Evolutionary conservation across 371 early-diverging fungal genomes (phyloP).

Genomic region (Circinella umbellata): DNA sequence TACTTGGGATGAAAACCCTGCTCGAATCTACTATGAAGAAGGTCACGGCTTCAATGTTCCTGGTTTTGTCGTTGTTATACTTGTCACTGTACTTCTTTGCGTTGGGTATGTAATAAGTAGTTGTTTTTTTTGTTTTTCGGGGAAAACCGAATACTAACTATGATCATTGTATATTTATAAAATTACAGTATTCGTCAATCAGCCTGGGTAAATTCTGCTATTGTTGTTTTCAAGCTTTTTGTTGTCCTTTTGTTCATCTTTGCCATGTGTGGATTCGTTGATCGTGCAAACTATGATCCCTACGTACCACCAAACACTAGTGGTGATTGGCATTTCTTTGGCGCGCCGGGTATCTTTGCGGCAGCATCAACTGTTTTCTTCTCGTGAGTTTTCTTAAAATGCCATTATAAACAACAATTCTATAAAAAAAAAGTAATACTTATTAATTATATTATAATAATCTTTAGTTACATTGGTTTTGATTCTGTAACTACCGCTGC

Average conservation of each 20-base stretch:
- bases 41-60: constrained; percentile 79
- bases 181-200: constrained; percentile 64
- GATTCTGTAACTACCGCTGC: constrained; percentile 90
- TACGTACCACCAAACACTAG: constrained; percentile 74
- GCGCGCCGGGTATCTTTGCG: constrained; percentile 74
- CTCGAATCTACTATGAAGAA: constrained; percentile 41
- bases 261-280: constrained; percentile 65
- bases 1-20: constrained; percentile 52
- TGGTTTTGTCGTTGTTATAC: constrained; percentile 67
- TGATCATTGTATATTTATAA: not conserved
- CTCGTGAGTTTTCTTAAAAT: constrained; percentile 14
- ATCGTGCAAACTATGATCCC: constrained; percentile 73
- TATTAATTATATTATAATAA: constrained; percentile 23
- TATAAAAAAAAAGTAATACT: not conserved
- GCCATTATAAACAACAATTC: not conserved
- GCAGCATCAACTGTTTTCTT: constrained; percentile 87
- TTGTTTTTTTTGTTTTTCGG: not conserved
- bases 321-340: constrained; percentile 62
- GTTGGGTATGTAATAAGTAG: constrained; percentile 54
- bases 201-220: constrained; percentile 67
- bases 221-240: constrained; percentile 78
- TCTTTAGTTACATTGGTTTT: constrained; percentile 75
- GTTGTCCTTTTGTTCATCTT: constrained; percentile 85
- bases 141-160: no score
- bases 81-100: constrained; percentile 61